A percentile compares a stretch with the other conserved stretches of the same genome.
phyloP scores from a whole-genome alignment of 2,329 filamentous ascomycete species.

The Alternaria dauci region DNA sequence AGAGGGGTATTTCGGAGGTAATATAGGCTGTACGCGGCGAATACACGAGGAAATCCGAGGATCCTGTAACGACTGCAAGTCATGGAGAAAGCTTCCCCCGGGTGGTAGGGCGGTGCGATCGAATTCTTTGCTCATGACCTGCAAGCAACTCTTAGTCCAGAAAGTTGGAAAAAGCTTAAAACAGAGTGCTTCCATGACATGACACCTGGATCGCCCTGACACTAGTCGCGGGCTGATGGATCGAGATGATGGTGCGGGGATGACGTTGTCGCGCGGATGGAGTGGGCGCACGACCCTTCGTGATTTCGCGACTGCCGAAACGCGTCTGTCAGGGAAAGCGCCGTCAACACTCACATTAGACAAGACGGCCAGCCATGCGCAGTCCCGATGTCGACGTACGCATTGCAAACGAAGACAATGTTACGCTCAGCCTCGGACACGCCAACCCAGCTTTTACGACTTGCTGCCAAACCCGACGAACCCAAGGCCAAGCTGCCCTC shows the following conservation, averaged over 20 bases:
- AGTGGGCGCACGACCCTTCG: constrained; percentile 25
- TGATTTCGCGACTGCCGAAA: constrained; percentile 27
- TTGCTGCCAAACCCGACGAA: constrained; percentile 37
- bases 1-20: background rate
- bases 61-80: background rate
- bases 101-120: background rate
- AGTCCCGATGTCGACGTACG: constrained; percentile 37
- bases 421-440: constrained; percentile 30
- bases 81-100: background rate
- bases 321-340: constrained; percentile 28
- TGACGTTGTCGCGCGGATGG: constrained; percentile 20
- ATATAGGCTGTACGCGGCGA: background rate
- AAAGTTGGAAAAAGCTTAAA: background rate
- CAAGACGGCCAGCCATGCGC: constrained; percentile 36
- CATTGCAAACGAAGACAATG: constrained; percentile 46
- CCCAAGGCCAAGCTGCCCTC: constrained; percentile 36
- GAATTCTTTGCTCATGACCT: too few relatives aligned
- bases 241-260: constrained; percentile 10
- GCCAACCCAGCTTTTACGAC: constrained; percentile 31
- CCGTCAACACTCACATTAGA: constrained; percentile 12
- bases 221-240: constrained; percentile 1
- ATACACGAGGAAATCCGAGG: background rate
- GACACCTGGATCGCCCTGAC: background rate
- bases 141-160: background rate
- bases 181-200: background rate